Percentiles rank a stretch among this genome's conserved stretches.
phyloP scores from a whole-genome alignment of 164 flowering plant genomes.

The Liquidambar formosana region DNA sequence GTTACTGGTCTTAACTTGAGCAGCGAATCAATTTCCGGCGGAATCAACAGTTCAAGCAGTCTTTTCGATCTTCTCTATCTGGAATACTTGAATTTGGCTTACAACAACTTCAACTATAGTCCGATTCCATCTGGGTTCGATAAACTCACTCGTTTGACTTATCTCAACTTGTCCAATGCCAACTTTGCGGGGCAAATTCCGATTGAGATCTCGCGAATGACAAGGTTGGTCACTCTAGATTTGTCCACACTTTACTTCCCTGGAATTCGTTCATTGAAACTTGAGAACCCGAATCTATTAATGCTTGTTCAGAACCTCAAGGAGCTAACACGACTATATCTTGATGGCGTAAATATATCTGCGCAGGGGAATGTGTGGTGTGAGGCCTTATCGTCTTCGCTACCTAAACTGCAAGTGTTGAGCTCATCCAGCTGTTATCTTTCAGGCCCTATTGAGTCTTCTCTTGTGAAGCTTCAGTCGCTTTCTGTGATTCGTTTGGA shows the following conservation, averaged over 20 bases:
- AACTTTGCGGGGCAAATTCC: slow-evolving; percentile 31
- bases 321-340: slow-evolving; percentile 10
- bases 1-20: too few species aligned
- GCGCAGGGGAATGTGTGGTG: slow-evolving; percentile 18
- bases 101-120: too few species aligned
- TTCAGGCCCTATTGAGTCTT: slow-evolving; percentile 24
- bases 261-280: background rate
- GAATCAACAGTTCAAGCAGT: too few species aligned
- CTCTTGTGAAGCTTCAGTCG: slow-evolving; percentile 16
- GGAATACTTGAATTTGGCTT: too few species aligned
- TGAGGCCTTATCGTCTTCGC: slow-evolving; percentile 19
- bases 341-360: slow-evolving; percentile 24
- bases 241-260: background rate
- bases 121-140: slow-evolving; percentile 21
- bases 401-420: slow-evolving; percentile 25
- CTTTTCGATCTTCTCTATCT: too few species aligned
- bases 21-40: too few species aligned
- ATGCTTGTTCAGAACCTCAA: slow-evolving; percentile 18
- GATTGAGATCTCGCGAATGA: slow-evolving; percentile 15
- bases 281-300: slow-evolving; percentile 19
- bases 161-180: slow-evolving; percentile 24
- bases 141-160: slow-evolving; percentile 2
- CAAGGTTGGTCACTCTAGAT: slow-evolving; percentile 24
- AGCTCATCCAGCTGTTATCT: slow-evolving; percentile 26
- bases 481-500: slow-evolving; percentile 15